phyloP scores from a whole-genome alignment of 2,329 filamentous ascomycete species.

The Pyricularia pennisetigena region DNA sequence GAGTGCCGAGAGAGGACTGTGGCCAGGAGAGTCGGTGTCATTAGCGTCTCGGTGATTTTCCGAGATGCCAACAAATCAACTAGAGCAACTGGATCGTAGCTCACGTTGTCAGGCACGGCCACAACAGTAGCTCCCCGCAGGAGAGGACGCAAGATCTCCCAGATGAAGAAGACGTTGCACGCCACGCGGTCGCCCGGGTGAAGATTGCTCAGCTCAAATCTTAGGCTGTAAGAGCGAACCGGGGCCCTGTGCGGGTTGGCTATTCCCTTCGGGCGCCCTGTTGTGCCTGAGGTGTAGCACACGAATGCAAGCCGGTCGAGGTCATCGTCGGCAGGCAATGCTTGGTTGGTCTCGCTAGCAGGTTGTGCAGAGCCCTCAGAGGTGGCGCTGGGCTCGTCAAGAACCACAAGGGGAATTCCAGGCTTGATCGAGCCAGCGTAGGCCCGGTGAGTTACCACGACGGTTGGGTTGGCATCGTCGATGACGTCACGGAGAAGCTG shows the following conservation, averaged over 20 bases:
- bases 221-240: conserved; percentile 16
- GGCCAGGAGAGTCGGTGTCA: conserved; percentile 72
- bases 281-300: conserved; percentile 72
- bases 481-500: conserved; percentile 37
- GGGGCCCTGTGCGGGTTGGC: conserved; percentile 68
- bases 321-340: conserved; percentile 54
- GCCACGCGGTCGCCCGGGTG: conserved; percentile 66
- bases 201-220: conserved; percentile 20
- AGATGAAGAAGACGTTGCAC: conserved; percentile 84
- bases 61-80: conserved; percentile 59
- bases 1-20: conserved; percentile 63
- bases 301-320: conserved; percentile 68
- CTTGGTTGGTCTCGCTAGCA: neutral
- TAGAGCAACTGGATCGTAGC: conserved; percentile 67
- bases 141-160: conserved; percentile 72
- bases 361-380: conserved; percentile 2
- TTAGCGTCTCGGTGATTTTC: conserved; percentile 68
- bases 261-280: conserved; percentile 72
- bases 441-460: conserved; percentile 58
- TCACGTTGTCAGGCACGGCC: conserved; percentile 63
- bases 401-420: conserved; percentile 51
- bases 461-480: conserved; percentile 52
- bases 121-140: conserved; percentile 68
- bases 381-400: conserved; percentile 38
- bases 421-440: conserved; percentile 57